These are phyloP conservation scores for Botrytis porri DNA, from an alignment of 2,329 filamentous ascomycete genomes.

Conservation along the genomic window DNA sequence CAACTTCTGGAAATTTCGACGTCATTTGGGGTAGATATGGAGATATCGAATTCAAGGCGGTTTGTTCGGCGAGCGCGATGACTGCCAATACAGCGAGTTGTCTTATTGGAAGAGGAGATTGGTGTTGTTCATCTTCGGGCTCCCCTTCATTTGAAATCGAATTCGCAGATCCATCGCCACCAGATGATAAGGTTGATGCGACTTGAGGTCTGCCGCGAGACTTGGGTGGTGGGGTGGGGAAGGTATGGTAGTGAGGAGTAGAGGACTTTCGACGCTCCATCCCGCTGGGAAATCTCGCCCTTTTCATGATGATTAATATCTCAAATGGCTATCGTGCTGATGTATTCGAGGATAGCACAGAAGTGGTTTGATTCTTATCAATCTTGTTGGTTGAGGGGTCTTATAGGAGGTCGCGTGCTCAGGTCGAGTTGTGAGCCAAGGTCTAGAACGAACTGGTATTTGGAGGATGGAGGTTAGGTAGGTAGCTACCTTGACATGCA, in stretches of 20 bases:
- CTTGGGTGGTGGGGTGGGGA: conserved; percentile 71
- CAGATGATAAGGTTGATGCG: conserved; percentile 38
- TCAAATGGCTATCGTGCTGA: neutral
- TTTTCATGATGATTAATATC: conserved; percentile 10
- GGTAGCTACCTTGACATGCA: neutral
- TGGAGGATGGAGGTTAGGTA: neutral
- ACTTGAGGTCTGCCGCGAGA: conserved; percentile 50
- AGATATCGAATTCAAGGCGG: conserved; percentile 91
- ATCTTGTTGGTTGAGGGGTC: neutral
- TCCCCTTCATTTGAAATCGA: conserved; percentile 37
- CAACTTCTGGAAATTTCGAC: conserved; percentile 76
- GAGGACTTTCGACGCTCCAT: conserved; percentile 39
- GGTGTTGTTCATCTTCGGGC: conserved; percentile 37
- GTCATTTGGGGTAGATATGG: conserved; percentile 96
- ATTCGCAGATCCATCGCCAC: conserved; percentile 35
- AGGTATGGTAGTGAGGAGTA: conserved; percentile 72
- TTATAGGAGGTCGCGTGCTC: conserved; percentile 7
- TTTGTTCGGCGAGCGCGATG: conserved; percentile 90
- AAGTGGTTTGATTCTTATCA: neutral
- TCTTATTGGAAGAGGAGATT: conserved; percentile 71
- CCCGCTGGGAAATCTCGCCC: conserved; percentile 11
- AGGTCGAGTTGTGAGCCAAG: neutral
- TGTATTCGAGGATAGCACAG: neutral
- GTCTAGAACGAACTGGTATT: neutral
- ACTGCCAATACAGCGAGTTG: conserved; percentile 84